Percentiles rank a stretch among this genome's conserved stretches.
phyloP scores from a whole-genome alignment of 2,329 filamentous ascomycete genomes.

The Hirsutella thompsonii region DNA sequence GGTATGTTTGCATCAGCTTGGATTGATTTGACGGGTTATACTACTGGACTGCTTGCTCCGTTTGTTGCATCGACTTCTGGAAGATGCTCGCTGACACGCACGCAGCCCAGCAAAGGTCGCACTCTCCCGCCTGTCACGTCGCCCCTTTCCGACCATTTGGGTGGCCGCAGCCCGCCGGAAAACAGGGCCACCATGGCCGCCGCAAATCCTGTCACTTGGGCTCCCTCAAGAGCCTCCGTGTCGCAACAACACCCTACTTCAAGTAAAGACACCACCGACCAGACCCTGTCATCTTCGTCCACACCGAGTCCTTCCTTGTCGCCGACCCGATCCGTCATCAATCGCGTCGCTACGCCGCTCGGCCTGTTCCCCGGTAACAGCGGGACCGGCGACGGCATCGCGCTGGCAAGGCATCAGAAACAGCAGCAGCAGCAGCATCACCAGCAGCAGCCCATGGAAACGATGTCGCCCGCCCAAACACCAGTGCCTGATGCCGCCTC shows the following conservation, averaged over 20 bases:
- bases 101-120: not conserved
- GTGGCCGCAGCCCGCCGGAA: too few species aligned
- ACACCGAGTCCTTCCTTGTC: constrained; percentile 4
- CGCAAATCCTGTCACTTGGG: not conserved
- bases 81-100: not conserved
- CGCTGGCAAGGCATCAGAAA: too few species aligned
- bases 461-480: constrained; percentile 6
- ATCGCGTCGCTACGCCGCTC: constrained; percentile 9
- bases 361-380: constrained; percentile 8
- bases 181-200: not conserved
- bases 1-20: not conserved
- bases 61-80: too few species aligned
- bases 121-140: too few species aligned
- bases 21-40: too few species aligned
- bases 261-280: not conserved
- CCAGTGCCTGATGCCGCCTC: constrained; percentile 3
- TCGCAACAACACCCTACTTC: too few species aligned
- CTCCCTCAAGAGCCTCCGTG: too few species aligned
- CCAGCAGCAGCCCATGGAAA: constrained; percentile 3
- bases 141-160: not conserved
- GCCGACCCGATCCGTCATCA: constrained; percentile 5
- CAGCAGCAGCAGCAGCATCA: too few species aligned
- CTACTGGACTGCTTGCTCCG: too few species aligned
- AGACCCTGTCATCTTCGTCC: constrained; percentile 2
- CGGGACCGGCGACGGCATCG: too few species aligned